Evolutionary conservation across 192 early-diverging fungal species (phyloP), one percentile per base, ranked within the genome.

Genomic region (Gaertneriomyces semiglobifer): DNA sequence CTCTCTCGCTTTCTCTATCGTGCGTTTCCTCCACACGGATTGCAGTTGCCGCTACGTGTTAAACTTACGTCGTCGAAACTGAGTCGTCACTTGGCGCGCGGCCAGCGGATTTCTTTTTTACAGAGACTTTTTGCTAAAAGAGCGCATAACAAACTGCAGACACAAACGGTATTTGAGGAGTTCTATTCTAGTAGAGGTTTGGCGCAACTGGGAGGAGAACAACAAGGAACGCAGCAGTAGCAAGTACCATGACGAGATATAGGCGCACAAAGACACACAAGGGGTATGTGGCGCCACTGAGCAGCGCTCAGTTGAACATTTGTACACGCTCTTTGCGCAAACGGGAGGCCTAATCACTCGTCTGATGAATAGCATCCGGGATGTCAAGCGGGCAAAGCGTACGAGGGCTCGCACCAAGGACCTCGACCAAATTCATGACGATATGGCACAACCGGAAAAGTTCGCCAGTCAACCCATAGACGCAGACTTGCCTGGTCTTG

Each of bases 361-460:
- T 42, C 12, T 63, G 19, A n/a, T 70, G 1, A 18, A 46, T 56
- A 81, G 80, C 52, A 90, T 87, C 50, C 84, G 88, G 44, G 93
- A 95, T 80, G 76, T 90, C 55, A 88, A 89, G 73, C 88, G 91
- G 68, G 85, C 85, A 66, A 84, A 83, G 73, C 83, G 92, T 59
- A 95, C 93, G 51, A 85, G 90, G 70, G 87, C 89, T 38, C 89
- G 93, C 68, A 87, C 85, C 59, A 90, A 92, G 80, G 94, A 96
- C 81, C 77, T 98, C 7, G 96, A 98, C 83, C 93, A 96, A 79
- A 90, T 98, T 68, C 89, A 93, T 64, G 89, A 90, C 38, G 93
- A 96, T 78, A 73, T 98, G 74, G 77, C 86, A 50, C 88, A 88
- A 67, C 78, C 78, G 8, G 68, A 65, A 19, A 86, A 87, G 60